Base-by-base conservation (phyloP, 352 stramenopile species). In the Albugo laibachii region DNA sequence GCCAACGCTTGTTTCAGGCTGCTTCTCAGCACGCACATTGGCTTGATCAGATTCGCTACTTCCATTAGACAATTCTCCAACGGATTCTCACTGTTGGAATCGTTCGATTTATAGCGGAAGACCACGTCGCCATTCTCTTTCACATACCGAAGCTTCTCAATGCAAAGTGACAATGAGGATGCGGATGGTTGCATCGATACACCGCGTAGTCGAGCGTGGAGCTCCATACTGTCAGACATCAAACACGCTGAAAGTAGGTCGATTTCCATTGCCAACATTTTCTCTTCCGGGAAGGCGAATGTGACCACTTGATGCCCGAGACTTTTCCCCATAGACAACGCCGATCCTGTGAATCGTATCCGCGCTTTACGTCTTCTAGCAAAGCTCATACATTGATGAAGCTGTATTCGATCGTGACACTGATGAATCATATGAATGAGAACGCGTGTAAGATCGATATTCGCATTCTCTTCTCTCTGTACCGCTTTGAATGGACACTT, bases 341-440 rank as follows among this genome's bases (percentile, higher is more conserved):
- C 76, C 65, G 86, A 71, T 10, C 76, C 76, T 27, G 71, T 83
- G 50, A 86, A 89, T 18, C 72, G 70, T 57, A 89, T 89, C 19
- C 70, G 71, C 11, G 73, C 83, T 50, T 80, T 78, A 55, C 77
- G 77, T 18, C 77, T 69, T 10, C 73, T 69, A 59, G 77, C 77
- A 60, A 89, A 89, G 54, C 86, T 89, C 31, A 89, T 73, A 42
- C 85, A 89, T 50, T 89, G 77, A 48, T 89, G 77, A 46, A 89
- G 52, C 42, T 89, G 77, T 51, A 89, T 86, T 31, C 77, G 69
- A 50, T 89, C 77, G 34, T 67, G 81, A 55, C 77, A 89, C 54
- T 85, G 73, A 44, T 75, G 82, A 45, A 89, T 86, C 20, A 83
- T 74, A 36, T 86, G 72, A 10, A 86, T 48, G n/a, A 89, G 49